Base-by-base conservation (phyloP, 345 rosid species). In the Limnanthes douglasii region DNA sequence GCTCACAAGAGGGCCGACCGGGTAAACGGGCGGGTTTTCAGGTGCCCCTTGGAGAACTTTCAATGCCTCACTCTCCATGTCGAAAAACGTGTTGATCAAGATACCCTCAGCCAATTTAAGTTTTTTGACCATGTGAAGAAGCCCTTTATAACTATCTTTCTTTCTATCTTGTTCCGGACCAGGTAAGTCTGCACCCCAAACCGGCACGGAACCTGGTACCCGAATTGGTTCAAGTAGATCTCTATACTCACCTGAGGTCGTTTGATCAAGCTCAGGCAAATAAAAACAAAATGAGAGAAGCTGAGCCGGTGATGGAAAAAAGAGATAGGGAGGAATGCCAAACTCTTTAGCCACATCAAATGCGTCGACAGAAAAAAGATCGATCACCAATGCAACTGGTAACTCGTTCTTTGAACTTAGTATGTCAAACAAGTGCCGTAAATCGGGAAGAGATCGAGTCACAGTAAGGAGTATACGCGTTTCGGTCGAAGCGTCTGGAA, bases 131-230 rank as follows among this genome's bases (percentile, higher is more conserved):
- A 36, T 39, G 11, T 50, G 36, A 31, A 66, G 44, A 21, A 50
- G 2, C 35, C 34, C 43, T 29, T 43, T 41, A 31, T 66, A 62
- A 0, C 56, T 45, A 5, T 57, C 57, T 3, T 29, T 46, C 21
- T 42, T 61, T 10, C 68, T 54, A 23, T 61, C 54, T 37, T 57
- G 68, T 11, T 39, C 29, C 18, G 62, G 53, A 29, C 39, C 56
- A 5, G 50, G 59, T 21, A 62, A 30, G 1, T 61, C 56, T 8
- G 21, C 13, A 8, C 58, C 64, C 0, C 14, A 48, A 13, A 66
- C 11, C 11, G 60, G 47, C 6, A 58, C 15, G 8, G 50, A 67
- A 1, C 69, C 65, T 5, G 62, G 63, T 15, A 62, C 25, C 3
- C 32, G 23, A 0, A 62, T 26, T 8, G 56, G 65, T n/a, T 51